These are phyloP conservation scores for Rhypophila decipiens DNA, from an alignment of 495 filamentous ascomycete genomes.

Conservation along the genomic window DNA sequence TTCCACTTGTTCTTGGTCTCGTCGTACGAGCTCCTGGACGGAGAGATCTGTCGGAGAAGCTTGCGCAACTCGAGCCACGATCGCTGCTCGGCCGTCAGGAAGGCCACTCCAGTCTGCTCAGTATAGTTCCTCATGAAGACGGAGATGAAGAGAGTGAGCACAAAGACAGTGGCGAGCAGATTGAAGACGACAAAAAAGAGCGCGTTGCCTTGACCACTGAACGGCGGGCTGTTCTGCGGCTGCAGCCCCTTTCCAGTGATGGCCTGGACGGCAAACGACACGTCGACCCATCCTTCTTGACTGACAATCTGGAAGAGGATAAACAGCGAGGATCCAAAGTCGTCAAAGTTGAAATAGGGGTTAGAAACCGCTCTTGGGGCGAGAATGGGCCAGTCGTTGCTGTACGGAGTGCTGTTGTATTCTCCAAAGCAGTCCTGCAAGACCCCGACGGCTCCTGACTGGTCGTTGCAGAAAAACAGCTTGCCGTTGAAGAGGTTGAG, in stretches of 20 bases:
- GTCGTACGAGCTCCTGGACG: constrained; percentile 78
- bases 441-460: constrained; percentile 38
- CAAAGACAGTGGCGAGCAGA: constrained; percentile 91
- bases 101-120: constrained; percentile 96
- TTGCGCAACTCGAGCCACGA: constrained; percentile 96
- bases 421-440: constrained; percentile 78
- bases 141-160: constrained; percentile 95
- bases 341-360: constrained; percentile 86
- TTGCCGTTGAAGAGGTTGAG: constrained; percentile 87
- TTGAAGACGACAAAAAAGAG: constrained; percentile 97
- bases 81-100: constrained; percentile 90
- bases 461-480: constrained; percentile 77
- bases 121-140: constrained; percentile 99
- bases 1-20: constrained; percentile 70
- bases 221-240: constrained; percentile 51
- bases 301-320: constrained; percentile 99
- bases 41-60: constrained; percentile 84
- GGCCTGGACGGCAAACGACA: constrained; percentile 73
- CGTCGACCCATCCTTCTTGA: constrained; percentile 94
- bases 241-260: constrained; percentile 73
- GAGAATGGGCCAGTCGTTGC: constrained; percentile 67
- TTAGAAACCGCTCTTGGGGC: constrained; percentile 76
- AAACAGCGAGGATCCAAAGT: constrained; percentile 86
- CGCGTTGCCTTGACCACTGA: constrained; percentile 67
- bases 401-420: constrained; percentile 66